A percentile compares a stretch with the other conserved stretches of the same genome.
These are phyloP conservation scores for Penicillium silybi DNA, from an alignment of 495 filamentous ascomycete species.

Conservation along the genomic window DNA sequence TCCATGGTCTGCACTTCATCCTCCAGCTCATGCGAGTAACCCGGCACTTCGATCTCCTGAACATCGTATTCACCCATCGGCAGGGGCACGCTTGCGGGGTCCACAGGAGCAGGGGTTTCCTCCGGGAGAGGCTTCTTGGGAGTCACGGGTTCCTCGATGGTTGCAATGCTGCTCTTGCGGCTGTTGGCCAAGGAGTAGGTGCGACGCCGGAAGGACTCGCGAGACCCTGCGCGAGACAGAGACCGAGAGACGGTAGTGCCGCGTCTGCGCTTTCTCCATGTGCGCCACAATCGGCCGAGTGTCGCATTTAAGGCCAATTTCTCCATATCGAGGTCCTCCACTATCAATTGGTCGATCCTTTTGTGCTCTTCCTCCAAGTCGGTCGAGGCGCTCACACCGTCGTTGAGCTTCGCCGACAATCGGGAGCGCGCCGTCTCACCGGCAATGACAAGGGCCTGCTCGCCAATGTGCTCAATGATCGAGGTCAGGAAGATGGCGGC, in stretches of 20 bases:
- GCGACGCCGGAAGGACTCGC: slow-evolving; percentile 44
- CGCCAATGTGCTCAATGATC: slow-evolving; percentile 89
- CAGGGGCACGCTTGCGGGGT: slow-evolving; percentile 55
- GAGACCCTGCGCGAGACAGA: slow-evolving; percentile 38
- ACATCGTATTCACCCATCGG: slow-evolving; percentile 67
- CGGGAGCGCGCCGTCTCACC: slow-evolving; percentile 83
- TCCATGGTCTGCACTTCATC: slow-evolving; percentile 53
- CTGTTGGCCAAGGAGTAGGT: slow-evolving; percentile 25
- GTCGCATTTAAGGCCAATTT: slow-evolving; percentile 85
- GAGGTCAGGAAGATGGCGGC: slow-evolving; percentile 95
- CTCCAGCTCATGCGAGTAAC: slow-evolving; percentile 55
- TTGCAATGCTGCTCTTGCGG: slow-evolving; percentile 37
- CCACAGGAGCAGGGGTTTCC: slow-evolving; percentile 27
- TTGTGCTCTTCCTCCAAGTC: slow-evolving; percentile 23
- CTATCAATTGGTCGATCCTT: slow-evolving; percentile 60
- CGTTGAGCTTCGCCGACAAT: slow-evolving; percentile 38
- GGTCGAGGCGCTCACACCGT: slow-evolving; percentile 15
- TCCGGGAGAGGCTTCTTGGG: slow-evolving; percentile 17
- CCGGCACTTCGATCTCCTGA: slow-evolving; percentile 69
- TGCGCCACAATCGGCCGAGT: slow-evolving; percentile 85
- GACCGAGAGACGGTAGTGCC: slow-evolving; percentile 35
- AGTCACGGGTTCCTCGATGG: slow-evolving; percentile 31
- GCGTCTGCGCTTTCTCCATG: slow-evolving; percentile 82
- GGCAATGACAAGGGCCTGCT: slow-evolving; percentile 82
- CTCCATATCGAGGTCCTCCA: slow-evolving; percentile 91